Evolutionary conservation across 768 basidiomycete genomes (phyloP).

Genomic region (Sistotremastrum niveocremeum): DNA sequence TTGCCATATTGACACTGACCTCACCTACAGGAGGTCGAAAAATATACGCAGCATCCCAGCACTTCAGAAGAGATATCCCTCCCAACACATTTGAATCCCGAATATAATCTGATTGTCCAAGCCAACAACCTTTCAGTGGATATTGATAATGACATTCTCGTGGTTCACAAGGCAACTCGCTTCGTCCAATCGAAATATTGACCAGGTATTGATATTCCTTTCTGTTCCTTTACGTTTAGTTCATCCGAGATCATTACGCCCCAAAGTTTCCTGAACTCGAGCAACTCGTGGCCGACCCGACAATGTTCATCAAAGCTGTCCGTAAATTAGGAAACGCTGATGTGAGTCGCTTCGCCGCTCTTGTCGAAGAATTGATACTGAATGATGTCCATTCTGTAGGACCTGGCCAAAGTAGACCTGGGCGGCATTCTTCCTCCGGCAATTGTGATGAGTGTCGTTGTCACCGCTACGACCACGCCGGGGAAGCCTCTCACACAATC

Average conservation of each 20-base stretch:
- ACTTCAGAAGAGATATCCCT: slow-evolving; percentile 65
- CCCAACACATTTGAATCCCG: slow-evolving; percentile 80
- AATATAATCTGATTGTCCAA: slow-evolving; percentile 92
- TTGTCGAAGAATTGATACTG: not conserved
- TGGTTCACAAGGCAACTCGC: slow-evolving; percentile 77
- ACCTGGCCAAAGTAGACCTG: slow-evolving; percentile 77
- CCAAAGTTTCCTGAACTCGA: slow-evolving; percentile 94
- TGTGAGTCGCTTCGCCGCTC: slow-evolving; percentile 22
- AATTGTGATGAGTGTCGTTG: slow-evolving; percentile 88
- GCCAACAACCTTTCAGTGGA: slow-evolving; percentile 98
- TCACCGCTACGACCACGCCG: slow-evolving; percentile 85
- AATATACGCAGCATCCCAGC: slow-evolving; percentile 71
- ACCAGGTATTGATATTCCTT: not conserved
- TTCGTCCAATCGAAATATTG: not conserved
- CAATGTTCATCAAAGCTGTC: slow-evolving; percentile 87
- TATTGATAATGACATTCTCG: slow-evolving; percentile 92
- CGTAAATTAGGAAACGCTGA: slow-evolving; percentile 76
- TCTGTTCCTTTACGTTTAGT: slow-evolving; percentile 31
- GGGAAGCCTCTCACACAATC: slow-evolving; percentile 57
- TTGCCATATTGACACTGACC: not conserved
- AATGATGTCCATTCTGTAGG: slow-evolving; percentile 30
- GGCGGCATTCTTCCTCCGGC: slow-evolving; percentile 72
- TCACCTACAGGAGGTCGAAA: slow-evolving; percentile 64
- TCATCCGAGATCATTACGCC: slow-evolving; percentile 95
- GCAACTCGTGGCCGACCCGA: slow-evolving; percentile 82